Conservation (phyloP, 768 basidiomycete species). For the Phylloporus sp. region DNA sequence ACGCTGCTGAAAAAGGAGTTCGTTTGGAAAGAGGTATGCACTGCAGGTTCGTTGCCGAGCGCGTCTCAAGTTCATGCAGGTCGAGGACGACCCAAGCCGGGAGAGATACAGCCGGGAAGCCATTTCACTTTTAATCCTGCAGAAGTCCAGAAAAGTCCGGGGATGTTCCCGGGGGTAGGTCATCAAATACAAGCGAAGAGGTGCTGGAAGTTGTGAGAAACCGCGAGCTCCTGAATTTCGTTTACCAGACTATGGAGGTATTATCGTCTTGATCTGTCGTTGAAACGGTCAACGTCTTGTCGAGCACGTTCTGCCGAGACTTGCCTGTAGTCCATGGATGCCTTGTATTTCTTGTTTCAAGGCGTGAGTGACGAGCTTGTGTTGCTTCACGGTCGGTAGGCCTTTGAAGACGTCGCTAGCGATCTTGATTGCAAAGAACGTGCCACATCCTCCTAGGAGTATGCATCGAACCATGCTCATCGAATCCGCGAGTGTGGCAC, state of each 20-base stretch:
- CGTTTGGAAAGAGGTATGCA: constrained; percentile 57
- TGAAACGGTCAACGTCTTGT: constrained; percentile 6
- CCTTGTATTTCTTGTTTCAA: constrained; percentile 85
- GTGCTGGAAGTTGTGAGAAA: neutral
- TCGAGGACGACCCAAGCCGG: constrained; percentile 58
- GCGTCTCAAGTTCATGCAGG: constrained; percentile 33
- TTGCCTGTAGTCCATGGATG: constrained; percentile 92
- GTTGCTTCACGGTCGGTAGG: constrained; percentile 86
- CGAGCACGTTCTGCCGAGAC: constrained; percentile 18
- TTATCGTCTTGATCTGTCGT: constrained; percentile 41
- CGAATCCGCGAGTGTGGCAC: constrained; percentile 15
- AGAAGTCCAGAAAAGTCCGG: constrained; percentile 12
- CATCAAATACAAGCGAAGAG: neutral
- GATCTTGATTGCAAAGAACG: constrained; percentile 91
- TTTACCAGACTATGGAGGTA: constrained; percentile 19
- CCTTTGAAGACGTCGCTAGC: constrained; percentile 83
- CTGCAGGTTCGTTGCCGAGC: neutral
- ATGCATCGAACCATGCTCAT: constrained; percentile 6
- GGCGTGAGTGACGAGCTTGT: constrained; percentile 79
- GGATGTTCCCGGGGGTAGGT: neutral
- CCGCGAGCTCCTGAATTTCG: neutral
- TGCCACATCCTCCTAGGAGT: constrained; percentile 84
- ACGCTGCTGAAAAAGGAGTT: constrained; percentile 72
- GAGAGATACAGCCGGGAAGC: constrained; percentile 57
- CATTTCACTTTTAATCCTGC: constrained; percentile 52